Evolutionary conservation across 2,329 filamentous ascomycete genomes (phyloP).

Genomic region (Colletotrichum kahawae): DNA sequence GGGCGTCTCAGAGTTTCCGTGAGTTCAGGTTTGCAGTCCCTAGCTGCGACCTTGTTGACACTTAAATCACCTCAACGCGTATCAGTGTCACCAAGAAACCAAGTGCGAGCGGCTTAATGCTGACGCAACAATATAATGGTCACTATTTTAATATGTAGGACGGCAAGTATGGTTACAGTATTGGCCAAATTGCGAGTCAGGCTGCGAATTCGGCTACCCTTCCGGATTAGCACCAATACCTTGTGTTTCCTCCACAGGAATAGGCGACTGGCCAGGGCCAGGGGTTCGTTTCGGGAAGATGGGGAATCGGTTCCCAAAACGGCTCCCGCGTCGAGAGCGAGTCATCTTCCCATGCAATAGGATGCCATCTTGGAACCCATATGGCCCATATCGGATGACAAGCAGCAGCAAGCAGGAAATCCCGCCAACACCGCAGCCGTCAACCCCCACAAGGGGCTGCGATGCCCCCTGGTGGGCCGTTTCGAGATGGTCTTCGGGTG

Average conservation of each 20-base stretch:
- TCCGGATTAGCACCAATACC: background rate
- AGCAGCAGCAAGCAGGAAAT: background rate
- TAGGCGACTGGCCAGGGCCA: background rate
- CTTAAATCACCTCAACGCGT: background rate
- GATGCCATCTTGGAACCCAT: background rate
- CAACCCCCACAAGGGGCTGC: constrained; percentile 7
- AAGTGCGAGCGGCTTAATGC: background rate
- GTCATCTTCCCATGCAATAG: background rate
- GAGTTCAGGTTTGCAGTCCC: background rate
- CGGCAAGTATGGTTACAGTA: background rate
- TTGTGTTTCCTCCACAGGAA: background rate
- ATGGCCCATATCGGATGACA: background rate
- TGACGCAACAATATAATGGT: background rate
- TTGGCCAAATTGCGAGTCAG: constrained; percentile 9
- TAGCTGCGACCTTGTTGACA: background rate
- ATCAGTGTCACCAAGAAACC: background rate
- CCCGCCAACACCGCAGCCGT: background rate
- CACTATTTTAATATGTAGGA: constrained; percentile 10
- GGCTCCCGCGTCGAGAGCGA: background rate
- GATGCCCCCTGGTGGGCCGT: background rate
- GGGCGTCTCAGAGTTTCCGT: background rate
- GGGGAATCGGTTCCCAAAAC: background rate
- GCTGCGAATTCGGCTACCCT: background rate
- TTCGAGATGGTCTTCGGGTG: background rate
- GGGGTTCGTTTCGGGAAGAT: constrained; percentile 18